Base-by-base conservation (phyloP, 495 filamentous ascomycete species). In the Apodospora peruviana region DNA sequence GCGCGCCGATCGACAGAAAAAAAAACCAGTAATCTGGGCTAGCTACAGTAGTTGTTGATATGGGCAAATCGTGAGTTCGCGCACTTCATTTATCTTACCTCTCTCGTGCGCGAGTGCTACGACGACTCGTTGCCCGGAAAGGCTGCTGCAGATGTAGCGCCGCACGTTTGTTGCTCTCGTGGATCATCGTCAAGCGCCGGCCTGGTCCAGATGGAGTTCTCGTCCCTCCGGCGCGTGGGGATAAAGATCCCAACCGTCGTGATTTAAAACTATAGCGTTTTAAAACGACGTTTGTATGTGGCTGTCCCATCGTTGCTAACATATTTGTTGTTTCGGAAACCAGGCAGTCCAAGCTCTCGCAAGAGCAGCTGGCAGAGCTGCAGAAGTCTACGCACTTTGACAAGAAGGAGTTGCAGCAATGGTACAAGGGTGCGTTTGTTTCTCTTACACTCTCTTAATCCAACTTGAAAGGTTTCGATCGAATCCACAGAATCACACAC, bases 391-490 rank as follows among this genome's bases (percentile, higher is more conserved):
- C 93, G 19, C 89, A 96, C 69, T 99, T 99, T 61, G 93, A 99
- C 74, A 96, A 96, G 83, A 99, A 97, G 74, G 93, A 99, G 69
- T 71, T 99, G 57, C 93, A 99, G 68, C 94, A 97, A 87, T 98
- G 93, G 93, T 98, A 98, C 68, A 97, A 97, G 75, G 93, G 93
- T 95, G 51, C 29, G 74, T 65, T 36, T 17, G 16, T 21, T 46
- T 32, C 24, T 7, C 10, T 12, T 3, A 14, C 19, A 40, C 21
- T 16, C 41, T 17, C 27, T n/a, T n/a, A 27, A 17, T 4, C n/a
- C 10, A 29, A 38, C 38, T 45, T 2, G 18, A 41, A 4, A 45
- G 4, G 18, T n/a, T n/a, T n/a, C n/a, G n/a, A n/a, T n/a, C n/a
- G n/a, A n/a, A n/a, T n/a, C n/a, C n/a, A n/a, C n/a, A n/a, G n/a